Base-by-base conservation (phyloP, 2,329 filamentous ascomycete species). In the Raffaelea ambrosiae region DNA sequence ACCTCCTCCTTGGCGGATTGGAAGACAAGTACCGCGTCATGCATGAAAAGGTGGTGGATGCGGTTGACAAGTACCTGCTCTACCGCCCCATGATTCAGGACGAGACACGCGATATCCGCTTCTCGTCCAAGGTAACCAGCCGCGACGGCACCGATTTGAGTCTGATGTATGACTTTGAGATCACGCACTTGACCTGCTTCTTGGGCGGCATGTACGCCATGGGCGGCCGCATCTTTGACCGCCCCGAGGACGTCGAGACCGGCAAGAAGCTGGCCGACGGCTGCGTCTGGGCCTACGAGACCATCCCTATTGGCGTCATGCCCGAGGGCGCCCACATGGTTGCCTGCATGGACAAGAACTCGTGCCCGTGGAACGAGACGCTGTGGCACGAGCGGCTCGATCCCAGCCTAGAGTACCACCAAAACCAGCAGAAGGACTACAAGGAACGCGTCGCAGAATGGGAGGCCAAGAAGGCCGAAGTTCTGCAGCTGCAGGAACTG, bases 71-170 rank as follows among this genome's bases (percentile, higher is more conserved):
- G 54, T 76, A 86, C 62, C 72, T 95, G 10, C 77, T 95, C 49
- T 95, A 80, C 65, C 77, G 84, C 5, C 88, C 89, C 1, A 84
- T 93, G 79, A 76, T 81, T 19, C 76, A 80, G 7, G 75, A 77
- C 26, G 69, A 74, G 7, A 70, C 77, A 46, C 77, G 77, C 45
- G 79, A 91, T 51, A 77, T 93, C n/a, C 72, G 93, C 3, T 80
- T 93, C 51, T 79, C 86, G 0, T 84, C 84, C 21, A 81, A 80
- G 55, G 63, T 78, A n/a, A 68, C 61, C 42, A 72, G 74, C 10
- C 61, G 57, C 1, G 71, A 72, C 14, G 44, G 48, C 3, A 68
- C 60, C 2, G 63, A 66, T 40, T 54, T 58, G 9, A 64, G 71
- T 10, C 59, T 69, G 13, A 52, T 47, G 19, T 72, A 70, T 14